Conservation (phyloP, 1,284 basidiomycete genomes). For the Apiotrichum gamsii region DNA sequence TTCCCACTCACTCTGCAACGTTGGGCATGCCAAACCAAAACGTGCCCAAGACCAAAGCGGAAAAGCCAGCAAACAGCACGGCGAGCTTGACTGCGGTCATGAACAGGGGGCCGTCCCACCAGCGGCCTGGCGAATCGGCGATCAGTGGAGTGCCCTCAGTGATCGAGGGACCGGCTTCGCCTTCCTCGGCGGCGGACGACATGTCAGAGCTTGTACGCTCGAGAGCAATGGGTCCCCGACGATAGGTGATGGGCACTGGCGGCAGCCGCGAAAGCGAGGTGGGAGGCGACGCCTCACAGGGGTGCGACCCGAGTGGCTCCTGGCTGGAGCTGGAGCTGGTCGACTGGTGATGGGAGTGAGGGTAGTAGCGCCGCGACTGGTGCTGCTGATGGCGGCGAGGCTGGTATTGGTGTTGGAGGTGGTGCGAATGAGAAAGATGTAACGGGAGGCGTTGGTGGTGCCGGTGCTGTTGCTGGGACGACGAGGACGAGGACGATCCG, state of each 20-base stretch:
- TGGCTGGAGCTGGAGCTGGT: too few relatives aligned
- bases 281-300: constrained; percentile 2
- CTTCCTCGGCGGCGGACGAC: neutral
- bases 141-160: constrained; percentile 4
- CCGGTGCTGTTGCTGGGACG: too few relatives aligned
- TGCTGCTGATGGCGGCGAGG: neutral
- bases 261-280: too few relatives aligned
- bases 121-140: constrained; percentile 10
- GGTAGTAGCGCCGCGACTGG: too few relatives aligned
- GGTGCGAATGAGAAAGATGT: too few relatives aligned
- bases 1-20: constrained; percentile 62
- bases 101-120: constrained; percentile 56
- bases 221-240: too few relatives aligned
- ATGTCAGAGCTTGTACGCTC: neutral
- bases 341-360: too few relatives aligned
- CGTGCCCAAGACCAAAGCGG: constrained; percentile 61
- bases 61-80: constrained; percentile 64
- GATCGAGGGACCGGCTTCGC: neutral
- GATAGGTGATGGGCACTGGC: neutral
- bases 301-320: constrained; percentile 5
- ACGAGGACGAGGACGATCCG: too few relatives aligned
- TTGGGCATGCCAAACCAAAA: constrained; percentile 73
- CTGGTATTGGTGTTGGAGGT: neutral
- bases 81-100: constrained; percentile 76
- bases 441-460: too few relatives aligned